Evolutionary conservation across 2,329 filamentous ascomycete species (phyloP), one percentile per base, ranked within the genome.

Genomic region (Colletotrichum sp.): DNA sequence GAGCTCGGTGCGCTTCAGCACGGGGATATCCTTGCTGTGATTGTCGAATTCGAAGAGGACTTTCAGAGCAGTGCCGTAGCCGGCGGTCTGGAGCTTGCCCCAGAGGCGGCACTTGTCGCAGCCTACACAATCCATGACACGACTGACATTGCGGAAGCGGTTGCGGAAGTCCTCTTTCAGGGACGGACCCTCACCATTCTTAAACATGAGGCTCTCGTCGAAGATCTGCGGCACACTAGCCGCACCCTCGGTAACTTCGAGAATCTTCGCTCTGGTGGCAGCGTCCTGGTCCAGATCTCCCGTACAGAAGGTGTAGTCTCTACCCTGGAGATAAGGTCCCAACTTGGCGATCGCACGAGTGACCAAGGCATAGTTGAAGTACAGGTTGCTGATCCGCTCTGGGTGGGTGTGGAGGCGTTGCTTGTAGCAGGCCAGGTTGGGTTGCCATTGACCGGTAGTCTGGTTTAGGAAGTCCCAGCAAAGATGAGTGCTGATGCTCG

Each of bases 301-400:
- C 6, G 94, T 94, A 85, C 97, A 99, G 85, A 98, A 99, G 0
- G 95, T 97, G 86, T 99, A 99, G 77, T 91, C 88, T 16, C 72
- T 71, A 6, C 80, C 81, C 78, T 93, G 88, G 12, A 99, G 90
- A 79, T 96, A 93, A 28, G 95, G 94, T 15, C 94, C 94, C 10
- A 99, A 91, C 86, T 99, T 99, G 69, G 95, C 94, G 55, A 99
- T 91, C 15, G 97, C 97, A 66, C 97, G 94, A 30, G 96, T 94
- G 55, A 99, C 90, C n/a, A 99, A 90, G 1, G 97, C 97, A 82
- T 98, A 99, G 90, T 99, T 99, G 88, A 99, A 99, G 88, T 99
- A 99, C 66, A 99, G 90, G 85, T 99, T 99, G 79, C 96, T 97
- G 82, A 99, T 94, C 76, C 96, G 94, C 79, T 99, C 97, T 0